Percentiles rank a stretch among this genome's conserved stretches.
Evolutionary conservation across 192 early-diverging fungal species (phyloP).

Genomic region (Coemansia sp.): DNA sequence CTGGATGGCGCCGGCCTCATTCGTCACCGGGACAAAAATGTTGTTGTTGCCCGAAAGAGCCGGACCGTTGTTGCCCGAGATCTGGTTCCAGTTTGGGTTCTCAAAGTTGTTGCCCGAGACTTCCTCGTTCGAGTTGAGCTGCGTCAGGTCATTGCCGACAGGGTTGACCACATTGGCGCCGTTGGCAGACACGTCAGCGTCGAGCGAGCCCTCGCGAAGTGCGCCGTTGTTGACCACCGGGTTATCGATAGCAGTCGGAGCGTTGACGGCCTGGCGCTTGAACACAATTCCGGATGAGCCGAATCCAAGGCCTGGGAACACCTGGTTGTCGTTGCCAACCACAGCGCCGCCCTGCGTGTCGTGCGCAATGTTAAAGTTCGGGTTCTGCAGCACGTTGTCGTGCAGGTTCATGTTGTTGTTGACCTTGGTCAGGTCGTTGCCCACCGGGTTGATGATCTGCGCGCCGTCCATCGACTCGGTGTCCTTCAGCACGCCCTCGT

Average conservation of each 20-base stretch:
- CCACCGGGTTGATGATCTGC: conserved; percentile 30
- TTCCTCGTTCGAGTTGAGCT: conserved; percentile 38
- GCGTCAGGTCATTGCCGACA: conserved; percentile 31
- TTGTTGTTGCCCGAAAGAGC: conserved; percentile 30
- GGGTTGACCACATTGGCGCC: conserved; percentile 33
- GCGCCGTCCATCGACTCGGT: conserved; percentile 23
- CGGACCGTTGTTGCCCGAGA: conserved; percentile 26
- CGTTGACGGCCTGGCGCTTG: conserved; percentile 24
- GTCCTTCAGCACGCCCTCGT: conserved; percentile 30
- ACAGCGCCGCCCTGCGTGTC: conserved; percentile 19
- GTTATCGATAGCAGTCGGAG: conserved; percentile 20
- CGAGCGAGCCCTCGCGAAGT: conserved; percentile 23
- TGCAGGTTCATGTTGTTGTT: conserved; percentile 35
- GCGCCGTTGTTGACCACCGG: conserved; percentile 32
- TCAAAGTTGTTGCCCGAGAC: conserved; percentile 30
- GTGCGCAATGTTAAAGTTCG: conserved; percentile 25
- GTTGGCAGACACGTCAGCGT: conserved; percentile 21
- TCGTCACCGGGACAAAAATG: conserved; percentile 30
- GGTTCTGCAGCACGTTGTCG: conserved; percentile 40
- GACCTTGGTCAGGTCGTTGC: conserved; percentile 22
- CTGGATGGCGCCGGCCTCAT: conserved; percentile 42
- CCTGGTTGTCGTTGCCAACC: conserved; percentile 35
- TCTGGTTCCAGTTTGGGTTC: conserved; percentile 33
- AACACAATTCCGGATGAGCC: not conserved
- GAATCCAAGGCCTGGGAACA: conserved; percentile 3